Conservation (phyloP, 805 yeast genomes). For the Pichia eremophila region DNA sequence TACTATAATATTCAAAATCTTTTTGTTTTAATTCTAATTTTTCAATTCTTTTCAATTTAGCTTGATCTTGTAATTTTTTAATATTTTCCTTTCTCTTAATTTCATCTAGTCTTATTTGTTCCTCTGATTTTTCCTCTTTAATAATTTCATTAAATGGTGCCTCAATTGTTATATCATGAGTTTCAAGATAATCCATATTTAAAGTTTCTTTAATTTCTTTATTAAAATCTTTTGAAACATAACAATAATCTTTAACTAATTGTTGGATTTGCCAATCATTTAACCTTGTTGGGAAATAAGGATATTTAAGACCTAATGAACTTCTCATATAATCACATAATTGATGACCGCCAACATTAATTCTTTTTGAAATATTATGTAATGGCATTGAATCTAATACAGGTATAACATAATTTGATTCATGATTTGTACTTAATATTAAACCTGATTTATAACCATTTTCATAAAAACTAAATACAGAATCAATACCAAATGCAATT, state of each 20-base stretch:
- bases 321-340: slow-evolving; percentile 54
- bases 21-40: slow-evolving; percentile 72
- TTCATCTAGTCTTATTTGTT: slow-evolving; percentile 67
- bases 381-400: slow-evolving; percentile 62
- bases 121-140: slow-evolving; percentile 69
- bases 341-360: slow-evolving; percentile 87
- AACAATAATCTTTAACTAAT: slow-evolving; percentile 69
- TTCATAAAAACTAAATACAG: slow-evolving; percentile 65
- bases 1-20: slow-evolving; percentile 63
- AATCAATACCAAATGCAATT: slow-evolving; percentile 74
- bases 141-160: slow-evolving; percentile 65
- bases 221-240: slow-evolving; percentile 59
- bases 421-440: slow-evolving; percentile 78
- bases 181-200: slow-evolving; percentile 53
- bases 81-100: slow-evolving; percentile 82
- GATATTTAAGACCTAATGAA: slow-evolving; percentile 73
- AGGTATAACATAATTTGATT: slow-evolving; percentile 76
- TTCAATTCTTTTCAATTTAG: slow-evolving; percentile 73
- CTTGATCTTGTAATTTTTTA: slow-evolving; percentile 83
- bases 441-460: slow-evolving; percentile 56
- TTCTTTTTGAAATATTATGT: slow-evolving; percentile 60
- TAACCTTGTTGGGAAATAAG: slow-evolving; percentile 77
- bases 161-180: slow-evolving; percentile 69
- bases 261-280: slow-evolving; percentile 53
- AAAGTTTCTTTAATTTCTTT: slow-evolving; percentile 50